These are phyloP conservation scores for Aspergillus sparsus DNA, from an alignment of 495 filamentous ascomycete species.

Conservation along the genomic window DNA sequence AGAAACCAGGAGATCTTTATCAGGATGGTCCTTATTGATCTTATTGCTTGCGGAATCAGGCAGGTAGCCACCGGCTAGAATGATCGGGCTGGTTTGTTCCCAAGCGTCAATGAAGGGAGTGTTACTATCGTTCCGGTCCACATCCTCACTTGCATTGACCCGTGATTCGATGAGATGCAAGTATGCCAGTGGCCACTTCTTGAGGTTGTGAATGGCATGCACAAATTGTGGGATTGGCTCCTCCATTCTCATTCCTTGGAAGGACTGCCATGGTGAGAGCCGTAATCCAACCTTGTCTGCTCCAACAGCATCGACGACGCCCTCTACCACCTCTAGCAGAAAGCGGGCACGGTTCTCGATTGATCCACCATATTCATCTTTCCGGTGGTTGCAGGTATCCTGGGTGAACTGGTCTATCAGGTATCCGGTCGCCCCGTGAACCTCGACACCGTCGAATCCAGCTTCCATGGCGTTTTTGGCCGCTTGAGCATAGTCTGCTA, in stretches of 20 bases:
- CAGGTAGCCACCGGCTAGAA: slow-evolving; percentile 62
- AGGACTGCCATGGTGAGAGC: slow-evolving; percentile 61
- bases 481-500: slow-evolving; percentile 58
- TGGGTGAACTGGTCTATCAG: slow-evolving; percentile 72
- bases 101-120: slow-evolving; percentile 48
- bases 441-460: slow-evolving; percentile 76
- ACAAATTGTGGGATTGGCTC: slow-evolving; percentile 64
- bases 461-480: slow-evolving; percentile 63
- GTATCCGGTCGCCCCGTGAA: slow-evolving; percentile 74
- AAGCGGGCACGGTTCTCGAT: slow-evolving; percentile 69
- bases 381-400: slow-evolving; percentile 61
- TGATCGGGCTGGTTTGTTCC: slow-evolving; percentile 49
- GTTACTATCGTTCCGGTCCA: slow-evolving; percentile 43
- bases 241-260: slow-evolving; percentile 68
- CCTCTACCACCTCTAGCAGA: slow-evolving; percentile 59
- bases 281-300: slow-evolving; percentile 61
- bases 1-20: slow-evolving; percentile 51
- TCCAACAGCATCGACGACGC: slow-evolving; percentile 64
- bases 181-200: slow-evolving; percentile 58
- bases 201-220: slow-evolving; percentile 53
- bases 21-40: slow-evolving; percentile 54
- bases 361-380: slow-evolving; percentile 68
- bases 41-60: slow-evolving; percentile 38
- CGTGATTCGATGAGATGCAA: slow-evolving; percentile 62
- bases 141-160: slow-evolving; percentile 40